A percentile compares a stretch with the other conserved stretches of the same genome.
Conservation (phyloP, 306 rosid species). For the Glycine soja region DNA sequence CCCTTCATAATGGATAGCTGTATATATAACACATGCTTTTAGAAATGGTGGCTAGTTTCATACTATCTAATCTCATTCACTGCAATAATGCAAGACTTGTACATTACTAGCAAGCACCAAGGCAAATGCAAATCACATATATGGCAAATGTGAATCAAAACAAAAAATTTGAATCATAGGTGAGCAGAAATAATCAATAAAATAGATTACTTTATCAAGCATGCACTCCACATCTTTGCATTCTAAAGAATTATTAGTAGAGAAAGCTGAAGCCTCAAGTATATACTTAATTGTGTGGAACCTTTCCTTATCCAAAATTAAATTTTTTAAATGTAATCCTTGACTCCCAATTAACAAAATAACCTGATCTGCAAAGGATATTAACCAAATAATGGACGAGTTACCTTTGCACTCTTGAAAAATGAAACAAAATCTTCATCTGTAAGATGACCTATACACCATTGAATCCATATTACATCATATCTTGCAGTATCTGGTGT, state of each 20-base stretch:
- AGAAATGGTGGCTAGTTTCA: constrained; percentile 31
- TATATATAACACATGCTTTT: background rate
- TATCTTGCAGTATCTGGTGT: constrained; percentile 89
- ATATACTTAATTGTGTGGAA: background rate
- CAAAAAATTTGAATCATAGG: constrained; percentile 6
- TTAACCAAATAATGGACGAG: constrained; percentile 32
- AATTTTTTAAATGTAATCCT: background rate
- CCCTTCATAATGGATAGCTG: constrained; percentile 4
- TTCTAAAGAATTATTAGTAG: constrained; percentile 16
- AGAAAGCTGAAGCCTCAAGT: too few relatives aligned
- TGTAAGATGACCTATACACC: constrained; percentile 98
- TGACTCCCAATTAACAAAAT: constrained; percentile 5
- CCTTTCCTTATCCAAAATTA: constrained; percentile 29
- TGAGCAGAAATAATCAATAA: background rate
- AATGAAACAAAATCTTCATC: constrained; percentile 92
- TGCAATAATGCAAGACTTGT: constrained; percentile 16
- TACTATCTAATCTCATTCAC: constrained; percentile 19
- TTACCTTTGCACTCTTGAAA: constrained; percentile 89
- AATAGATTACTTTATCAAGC: constrained; percentile 14
- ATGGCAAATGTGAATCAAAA: constrained; percentile 29
- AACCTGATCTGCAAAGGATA: constrained; percentile 20
- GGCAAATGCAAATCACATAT: background rate
- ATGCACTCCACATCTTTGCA: background rate
- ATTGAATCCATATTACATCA: constrained; percentile 95
- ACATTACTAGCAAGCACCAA: background rate